phyloP scores from a whole-genome alignment of 331 rosid genomes.

The Arachis monticola region DNA sequence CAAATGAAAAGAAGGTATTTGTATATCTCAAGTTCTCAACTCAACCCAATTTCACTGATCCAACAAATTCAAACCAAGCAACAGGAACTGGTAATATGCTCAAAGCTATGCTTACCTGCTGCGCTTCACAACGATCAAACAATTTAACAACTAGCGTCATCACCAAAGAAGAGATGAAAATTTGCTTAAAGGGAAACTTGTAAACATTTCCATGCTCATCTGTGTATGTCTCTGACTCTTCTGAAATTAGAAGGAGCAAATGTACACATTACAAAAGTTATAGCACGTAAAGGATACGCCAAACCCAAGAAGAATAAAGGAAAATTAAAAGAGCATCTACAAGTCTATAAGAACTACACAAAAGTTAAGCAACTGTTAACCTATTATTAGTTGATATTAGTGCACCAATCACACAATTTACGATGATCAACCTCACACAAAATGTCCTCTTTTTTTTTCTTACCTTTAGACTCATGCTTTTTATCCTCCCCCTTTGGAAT shows the following conservation, averaged over 20 bases:
- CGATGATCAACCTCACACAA: too few relatives aligned
- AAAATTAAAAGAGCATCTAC: background rate
- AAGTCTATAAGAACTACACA: background rate
- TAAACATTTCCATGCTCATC: constrained; percentile 59
- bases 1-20: background rate
- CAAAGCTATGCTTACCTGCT: constrained; percentile 60
- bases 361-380: background rate
- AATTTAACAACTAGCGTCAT: constrained; percentile 64
- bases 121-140: constrained; percentile 64
- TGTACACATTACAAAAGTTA: background rate
- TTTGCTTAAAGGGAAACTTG: constrained; percentile 56
- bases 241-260: constrained; percentile 50
- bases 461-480: background rate
- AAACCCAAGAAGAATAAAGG: background rate
- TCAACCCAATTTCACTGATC: constrained; percentile 3
- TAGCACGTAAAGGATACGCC: background rate
- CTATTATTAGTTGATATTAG: background rate
- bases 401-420: constrained; percentile 26
- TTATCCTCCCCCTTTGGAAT: too few relatives aligned
- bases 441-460: background rate
- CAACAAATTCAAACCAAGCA: background rate
- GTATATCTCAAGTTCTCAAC: constrained; percentile 1
- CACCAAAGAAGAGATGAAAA: constrained; percentile 58
- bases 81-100: background rate
- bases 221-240: constrained; percentile 63